Evolutionary conservation across 768 basidiomycete genomes (phyloP).

Genomic region (Ephemerocybe angulata): DNA sequence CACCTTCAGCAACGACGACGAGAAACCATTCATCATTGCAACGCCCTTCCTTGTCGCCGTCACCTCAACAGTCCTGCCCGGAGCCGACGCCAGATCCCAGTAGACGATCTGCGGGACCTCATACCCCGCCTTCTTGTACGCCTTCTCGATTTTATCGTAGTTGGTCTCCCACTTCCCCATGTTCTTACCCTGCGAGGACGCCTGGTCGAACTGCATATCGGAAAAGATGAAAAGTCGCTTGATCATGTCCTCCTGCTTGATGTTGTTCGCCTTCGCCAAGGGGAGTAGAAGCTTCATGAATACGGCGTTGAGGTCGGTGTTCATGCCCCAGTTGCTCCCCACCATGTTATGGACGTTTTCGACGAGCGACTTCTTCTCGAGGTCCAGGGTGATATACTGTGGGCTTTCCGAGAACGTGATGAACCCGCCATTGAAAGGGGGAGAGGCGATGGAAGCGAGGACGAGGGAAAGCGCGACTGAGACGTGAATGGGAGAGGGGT

Average conservation of each 20-base stretch:
- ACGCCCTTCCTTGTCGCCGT: conserved; percentile 54
- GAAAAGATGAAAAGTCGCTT: conserved; percentile 73
- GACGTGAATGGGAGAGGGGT: conserved; percentile 50
- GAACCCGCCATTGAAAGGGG: conserved; percentile 64
- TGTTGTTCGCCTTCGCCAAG: conserved; percentile 49
- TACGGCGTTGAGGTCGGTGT: conserved; percentile 60
- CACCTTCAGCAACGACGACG: conserved; percentile 64
- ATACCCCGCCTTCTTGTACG: conserved; percentile 60
- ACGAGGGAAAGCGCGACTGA: conserved; percentile 65
- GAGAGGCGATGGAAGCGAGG: conserved; percentile 55
- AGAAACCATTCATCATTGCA: conserved; percentile 68
- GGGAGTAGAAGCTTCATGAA: conserved; percentile 62
- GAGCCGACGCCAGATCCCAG: conserved; percentile 51
- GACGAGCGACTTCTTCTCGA: conserved; percentile 30
- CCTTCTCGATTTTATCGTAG: conserved; percentile 51
- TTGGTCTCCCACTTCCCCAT: conserved; percentile 53
- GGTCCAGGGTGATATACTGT: conserved; percentile 46
- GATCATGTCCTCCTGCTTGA: conserved; percentile 71
- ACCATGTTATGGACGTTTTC: conserved; percentile 37
- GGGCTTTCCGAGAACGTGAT: conserved; percentile 64
- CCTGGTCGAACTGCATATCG: conserved; percentile 72
- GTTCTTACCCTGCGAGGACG: conserved; percentile 3
- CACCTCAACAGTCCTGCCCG: conserved; percentile 43
- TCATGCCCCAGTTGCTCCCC: conserved; percentile 44
- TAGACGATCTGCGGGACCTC: conserved; percentile 71